Base-by-base conservation (phyloP, 805 yeast species). In the Ogataea philodendri region DNA sequence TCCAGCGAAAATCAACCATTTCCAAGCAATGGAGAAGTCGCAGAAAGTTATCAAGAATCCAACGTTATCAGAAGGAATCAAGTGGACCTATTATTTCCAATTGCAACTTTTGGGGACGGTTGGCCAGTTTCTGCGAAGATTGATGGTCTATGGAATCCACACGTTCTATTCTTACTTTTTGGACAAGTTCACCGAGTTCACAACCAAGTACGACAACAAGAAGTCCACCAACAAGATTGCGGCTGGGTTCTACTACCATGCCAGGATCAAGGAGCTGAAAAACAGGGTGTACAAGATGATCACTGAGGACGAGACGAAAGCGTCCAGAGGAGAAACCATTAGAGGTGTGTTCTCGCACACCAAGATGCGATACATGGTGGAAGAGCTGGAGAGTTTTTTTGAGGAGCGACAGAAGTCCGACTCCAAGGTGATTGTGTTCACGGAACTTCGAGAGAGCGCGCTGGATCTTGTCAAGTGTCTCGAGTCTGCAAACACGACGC, bases 391-490 rank as follows among this genome's bases (percentile, higher is more conserved):
- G 3, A 61, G 59, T 2, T 89, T 86, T 50, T 78, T 81, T 42
- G 51, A 58, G 3, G 51, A 59, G 5, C 46, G 59, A 3, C 60
- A 66, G 22, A 62, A 61, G 9, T 48, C 57, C 2, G 72, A 78
- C 35, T 83, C 94, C 1, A 73, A 85, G 45, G 93, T 82, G 3
- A 94, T 93, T 26, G 71, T 93, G 0, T 93, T 93, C 58, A 84
- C 95, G 0, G 96, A 89, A 55, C 74, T 77, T 41, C 72, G 99
- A 55, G 94, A 86, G 45, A 82, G 96, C 4, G 98, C 97, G 0
- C 63, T 85, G 25, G 97, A 89, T 44, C 82, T 93, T 28, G 86
- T 85, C 2, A 78, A 77, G 45, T 72, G 70, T 35, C 61, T 79
- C 30, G 90, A 82, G 45, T 48, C 49, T 26, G 54, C 60, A 7